Conservation (phyloP, 306 rosid genomes). For the Gastrolobium bilobum region DNA sequence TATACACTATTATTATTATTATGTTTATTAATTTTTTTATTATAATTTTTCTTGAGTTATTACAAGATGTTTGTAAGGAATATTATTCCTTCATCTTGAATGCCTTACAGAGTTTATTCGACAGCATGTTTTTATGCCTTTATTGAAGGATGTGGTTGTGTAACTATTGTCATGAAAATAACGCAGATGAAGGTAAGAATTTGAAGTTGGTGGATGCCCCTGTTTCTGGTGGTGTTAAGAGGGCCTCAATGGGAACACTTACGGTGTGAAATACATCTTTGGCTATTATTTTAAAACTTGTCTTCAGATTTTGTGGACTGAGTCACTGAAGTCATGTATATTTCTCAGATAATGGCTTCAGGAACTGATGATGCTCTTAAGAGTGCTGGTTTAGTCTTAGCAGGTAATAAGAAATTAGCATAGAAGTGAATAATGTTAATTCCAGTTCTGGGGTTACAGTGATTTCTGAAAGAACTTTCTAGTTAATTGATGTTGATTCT, state of each 20-base stretch:
- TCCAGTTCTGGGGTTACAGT: constrained; percentile 34
- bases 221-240: constrained; percentile 93
- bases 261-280: constrained; percentile 70
- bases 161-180: constrained; percentile 51
- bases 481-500: constrained; percentile 44
- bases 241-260: constrained; percentile 85
- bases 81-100: constrained; percentile 33
- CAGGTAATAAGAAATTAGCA: constrained; percentile 64
- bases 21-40: too few species aligned
- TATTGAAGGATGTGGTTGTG: constrained; percentile 48
- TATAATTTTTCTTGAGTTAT: too few species aligned
- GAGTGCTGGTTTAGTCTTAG: constrained; percentile 81
- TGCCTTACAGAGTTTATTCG: constrained; percentile 34
- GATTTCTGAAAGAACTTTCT: constrained; percentile 45
- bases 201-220: constrained; percentile 98
- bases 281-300: constrained; percentile 28
- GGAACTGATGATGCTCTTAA: constrained; percentile 86
- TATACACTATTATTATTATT: too few species aligned
- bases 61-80: constrained; percentile 14
- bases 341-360: constrained; percentile 86
- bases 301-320: constrained; percentile 45
- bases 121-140: constrained; percentile 23
- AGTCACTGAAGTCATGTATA: constrained; percentile 44
- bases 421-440: constrained; percentile 42
- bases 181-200: constrained; percentile 78